A percentile compares a stretch with the other conserved stretches of the same genome.
Conservation (phyloP, 192 early-diverging fungal genomes). For the Linderina pennispora region DNA sequence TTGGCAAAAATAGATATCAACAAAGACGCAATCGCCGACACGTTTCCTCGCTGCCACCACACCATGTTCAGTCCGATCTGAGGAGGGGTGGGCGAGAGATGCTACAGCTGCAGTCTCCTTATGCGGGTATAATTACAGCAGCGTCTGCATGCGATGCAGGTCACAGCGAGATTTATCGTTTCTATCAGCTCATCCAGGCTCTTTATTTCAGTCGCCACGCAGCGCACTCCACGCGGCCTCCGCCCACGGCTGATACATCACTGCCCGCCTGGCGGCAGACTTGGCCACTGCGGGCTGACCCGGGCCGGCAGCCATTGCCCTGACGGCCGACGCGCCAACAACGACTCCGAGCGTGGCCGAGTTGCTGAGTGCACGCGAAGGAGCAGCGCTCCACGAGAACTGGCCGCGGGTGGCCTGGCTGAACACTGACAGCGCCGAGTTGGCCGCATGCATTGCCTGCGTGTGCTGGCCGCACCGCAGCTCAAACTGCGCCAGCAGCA, state of each 20-base stretch:
- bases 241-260: slow-evolving; percentile 39
- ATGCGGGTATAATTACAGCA: too few species aligned
- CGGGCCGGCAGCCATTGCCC: too few species aligned
- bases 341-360: slow-evolving; percentile 14
- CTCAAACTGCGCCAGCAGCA: slow-evolving; percentile 18
- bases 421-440: slow-evolving; percentile 13
- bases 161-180: too few species aligned
- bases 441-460: slow-evolving; percentile 3
- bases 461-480: slow-evolving; percentile 1
- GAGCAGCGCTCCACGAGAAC: slow-evolving; percentile 17
- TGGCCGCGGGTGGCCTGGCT: slow-evolving; percentile 12
- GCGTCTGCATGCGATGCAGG: too few species aligned
- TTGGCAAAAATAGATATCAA: too few species aligned
- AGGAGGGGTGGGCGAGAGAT: too few species aligned
- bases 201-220: too few species aligned
- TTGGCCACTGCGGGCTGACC: slow-evolving; percentile 1
- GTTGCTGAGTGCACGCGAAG: slow-evolving; percentile 7
- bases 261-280: slow-evolving; percentile 21
- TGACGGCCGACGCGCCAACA: slow-evolving; percentile 5
- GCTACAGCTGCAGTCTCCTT: too few species aligned
- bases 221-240: slow-evolving; percentile 17
- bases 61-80: too few species aligned
- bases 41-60: too few species aligned
- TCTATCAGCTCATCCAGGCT: too few species aligned
- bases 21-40: too few species aligned